Evolutionary conservation across 2,329 filamentous ascomycete genomes (phyloP).

Genomic region (Sphaerulina populicola): DNA sequence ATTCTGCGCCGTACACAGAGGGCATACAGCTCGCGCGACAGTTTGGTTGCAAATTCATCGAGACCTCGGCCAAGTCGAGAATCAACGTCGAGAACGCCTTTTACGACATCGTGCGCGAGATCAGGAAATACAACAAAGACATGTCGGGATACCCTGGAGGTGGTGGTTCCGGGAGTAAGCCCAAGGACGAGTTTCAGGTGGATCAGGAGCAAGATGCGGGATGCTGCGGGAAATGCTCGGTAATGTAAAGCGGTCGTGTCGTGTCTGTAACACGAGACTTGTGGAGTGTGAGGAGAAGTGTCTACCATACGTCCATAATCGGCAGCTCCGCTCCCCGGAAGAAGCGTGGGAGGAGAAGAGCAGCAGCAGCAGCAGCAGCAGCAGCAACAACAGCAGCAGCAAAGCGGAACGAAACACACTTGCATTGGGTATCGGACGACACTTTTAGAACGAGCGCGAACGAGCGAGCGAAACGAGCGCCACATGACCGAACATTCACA

Average conservation of each 20-base stretch:
- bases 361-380: background rate
- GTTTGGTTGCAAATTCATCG: constrained; percentile 97
- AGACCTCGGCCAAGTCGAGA: constrained; percentile 95
- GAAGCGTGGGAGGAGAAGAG: background rate
- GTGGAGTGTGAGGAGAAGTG: background rate
- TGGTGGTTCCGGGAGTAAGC: constrained; percentile 39
- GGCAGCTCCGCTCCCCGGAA: background rate
- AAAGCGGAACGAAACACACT: background rate
- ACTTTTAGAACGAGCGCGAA: constrained; percentile 4
- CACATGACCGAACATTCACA: background rate
- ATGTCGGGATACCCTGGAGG: constrained; percentile 76
- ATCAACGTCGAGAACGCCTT: constrained; percentile 98
- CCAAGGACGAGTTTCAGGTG: constrained; percentile 56
- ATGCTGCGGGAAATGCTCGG: constrained; percentile 77
- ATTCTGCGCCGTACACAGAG: constrained; percentile 49
- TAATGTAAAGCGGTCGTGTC: constrained; percentile 58
- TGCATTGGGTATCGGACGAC: constrained; percentile 11
- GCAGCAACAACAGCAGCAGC: too few relatives aligned
- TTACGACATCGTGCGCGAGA: constrained; percentile 96
- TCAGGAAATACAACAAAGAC: constrained; percentile 95
- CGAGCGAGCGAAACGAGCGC: background rate
- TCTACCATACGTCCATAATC: background rate
- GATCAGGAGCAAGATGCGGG: constrained; percentile 57
- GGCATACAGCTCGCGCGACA: constrained; percentile 75
- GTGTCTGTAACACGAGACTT: constrained; percentile 6